A percentile compares a stretch with the other conserved stretches of the same genome.
These are phyloP conservation scores for Craspedostauros australis DNA, from an alignment of 108 stramenopile species.

Conservation along the genomic window DNA sequence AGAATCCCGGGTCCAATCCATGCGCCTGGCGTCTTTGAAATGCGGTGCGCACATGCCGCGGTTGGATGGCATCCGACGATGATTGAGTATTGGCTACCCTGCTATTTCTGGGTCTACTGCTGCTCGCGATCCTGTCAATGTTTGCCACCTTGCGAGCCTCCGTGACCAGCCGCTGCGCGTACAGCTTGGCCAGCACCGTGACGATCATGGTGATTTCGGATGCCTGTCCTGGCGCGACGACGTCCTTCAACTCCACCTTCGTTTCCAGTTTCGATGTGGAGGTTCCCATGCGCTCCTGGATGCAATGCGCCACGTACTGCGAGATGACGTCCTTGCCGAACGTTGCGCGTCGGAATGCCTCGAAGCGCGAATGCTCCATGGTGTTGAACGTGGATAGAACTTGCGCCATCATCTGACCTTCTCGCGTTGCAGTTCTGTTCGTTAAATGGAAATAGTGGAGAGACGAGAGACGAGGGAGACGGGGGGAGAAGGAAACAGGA, in stretches of 20 bases:
- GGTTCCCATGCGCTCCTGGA: slow-evolving; percentile 9
- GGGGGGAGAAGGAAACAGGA: no score
- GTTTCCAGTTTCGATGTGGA: no score
- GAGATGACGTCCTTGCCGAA: slow-evolving; percentile 31
- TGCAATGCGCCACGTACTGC: slow-evolving; percentile 39
- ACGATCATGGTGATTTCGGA: slow-evolving; percentile 66
- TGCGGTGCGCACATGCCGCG: slow-evolving; percentile 51
- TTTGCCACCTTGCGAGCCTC: slow-evolving; percentile 46
- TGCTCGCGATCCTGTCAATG: slow-evolving; percentile 13
- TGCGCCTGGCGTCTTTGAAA: slow-evolving; percentile 39
- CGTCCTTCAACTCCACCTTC: no score
- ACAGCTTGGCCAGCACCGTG: slow-evolving; percentile 65
- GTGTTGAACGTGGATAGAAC: slow-evolving; percentile 35
- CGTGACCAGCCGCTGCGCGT: slow-evolving; percentile 71
- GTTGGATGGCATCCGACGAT: slow-evolving; percentile 25
- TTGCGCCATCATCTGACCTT: slow-evolving; percentile 44
- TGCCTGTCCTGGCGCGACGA: slow-evolving; percentile 61
- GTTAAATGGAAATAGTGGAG: no score
- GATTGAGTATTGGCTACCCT: not conserved
- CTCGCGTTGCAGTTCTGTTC: slow-evolving; percentile 43
- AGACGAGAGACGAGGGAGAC: no score
- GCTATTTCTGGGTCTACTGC: not conserved
- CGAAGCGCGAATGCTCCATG: slow-evolving; percentile 44
- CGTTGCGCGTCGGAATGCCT: slow-evolving; percentile 38
- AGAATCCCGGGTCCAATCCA: slow-evolving; percentile 65